These are phyloP conservation scores for Eucalyptus coolabah DNA, from an alignment of 345 rosid species.

Conservation along the genomic window DNA sequence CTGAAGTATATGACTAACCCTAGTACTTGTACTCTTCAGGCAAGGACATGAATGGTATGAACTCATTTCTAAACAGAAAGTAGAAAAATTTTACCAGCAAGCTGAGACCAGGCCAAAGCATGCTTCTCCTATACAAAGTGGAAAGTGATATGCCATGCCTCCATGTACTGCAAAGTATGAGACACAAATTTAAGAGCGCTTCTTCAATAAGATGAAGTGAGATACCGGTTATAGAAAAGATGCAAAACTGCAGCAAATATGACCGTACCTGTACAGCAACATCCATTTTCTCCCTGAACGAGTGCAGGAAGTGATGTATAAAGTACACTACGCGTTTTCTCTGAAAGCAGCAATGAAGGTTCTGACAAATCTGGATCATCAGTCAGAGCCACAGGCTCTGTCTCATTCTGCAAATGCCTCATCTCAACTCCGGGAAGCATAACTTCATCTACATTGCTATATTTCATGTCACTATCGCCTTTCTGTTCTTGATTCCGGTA, in stretches of 20 bases:
- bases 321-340: conserved; percentile 41
- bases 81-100: conserved; percentile 37
- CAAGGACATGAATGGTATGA: background rate
- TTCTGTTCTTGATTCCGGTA: conserved; percentile 30
- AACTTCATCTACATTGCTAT: conserved; percentile 18
- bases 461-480: conserved; percentile 21
- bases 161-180: conserved; percentile 64
- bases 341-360: conserved; percentile 75
- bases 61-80: background rate
- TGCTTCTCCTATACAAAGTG: conserved; percentile 86
- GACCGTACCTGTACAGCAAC: conserved; percentile 66
- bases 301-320: conserved; percentile 79
- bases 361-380: conserved; percentile 55
- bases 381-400: conserved; percentile 3
- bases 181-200: background rate
- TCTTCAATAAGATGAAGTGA: background rate
- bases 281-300: conserved; percentile 89
- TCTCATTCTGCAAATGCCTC: conserved; percentile 31
- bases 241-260: background rate
- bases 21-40: background rate
- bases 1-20: background rate
- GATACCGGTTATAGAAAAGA: background rate
- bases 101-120: conserved; percentile 91
- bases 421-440: conserved; percentile 43
- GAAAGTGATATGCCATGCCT: conserved; percentile 94